These are phyloP conservation scores for Posidonia australis DNA, from an alignment of 106 monocot genomes.

Conservation along the genomic window DNA sequence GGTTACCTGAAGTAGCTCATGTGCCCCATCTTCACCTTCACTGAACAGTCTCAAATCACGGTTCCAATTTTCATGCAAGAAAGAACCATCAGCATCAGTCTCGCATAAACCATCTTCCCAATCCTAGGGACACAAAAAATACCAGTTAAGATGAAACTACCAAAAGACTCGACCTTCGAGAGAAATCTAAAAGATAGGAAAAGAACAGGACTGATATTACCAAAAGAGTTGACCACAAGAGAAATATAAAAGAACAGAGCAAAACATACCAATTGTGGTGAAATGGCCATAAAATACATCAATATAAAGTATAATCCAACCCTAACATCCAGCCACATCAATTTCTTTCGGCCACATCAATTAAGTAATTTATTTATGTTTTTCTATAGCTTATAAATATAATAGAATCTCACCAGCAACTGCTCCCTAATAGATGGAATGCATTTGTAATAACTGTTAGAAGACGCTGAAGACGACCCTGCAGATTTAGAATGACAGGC, in stretches of 20 bases:
- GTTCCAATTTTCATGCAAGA: constrained; percentile 65
- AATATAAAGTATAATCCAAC: no score
- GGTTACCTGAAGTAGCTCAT: constrained; percentile 64
- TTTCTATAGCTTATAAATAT: background rate
- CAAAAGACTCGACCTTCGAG: background rate
- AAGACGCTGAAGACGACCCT: constrained; percentile 20
- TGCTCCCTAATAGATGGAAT: constrained; percentile 61
- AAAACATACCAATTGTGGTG: no score
- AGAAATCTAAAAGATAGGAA: background rate
- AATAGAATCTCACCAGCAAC: constrained; percentile 39
- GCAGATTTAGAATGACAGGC: constrained; percentile 48
- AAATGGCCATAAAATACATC: no score
- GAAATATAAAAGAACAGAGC: no score
- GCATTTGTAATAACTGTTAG: constrained; percentile 35
- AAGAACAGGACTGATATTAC: background rate
- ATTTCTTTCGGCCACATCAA: no score
- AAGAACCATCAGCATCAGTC: constrained; percentile 62
- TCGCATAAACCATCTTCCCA: constrained; percentile 88
- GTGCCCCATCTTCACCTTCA: constrained; percentile 68
- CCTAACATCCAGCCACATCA: no score
- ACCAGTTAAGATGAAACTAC: background rate
- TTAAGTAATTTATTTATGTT: no score
- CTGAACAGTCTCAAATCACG: constrained; percentile 65
- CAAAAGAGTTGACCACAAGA: no score
- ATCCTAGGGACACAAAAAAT: constrained; percentile 36